Conservation (phyloP, 768 basidiomycete species). For the Dendrothele bispora region DNA sequence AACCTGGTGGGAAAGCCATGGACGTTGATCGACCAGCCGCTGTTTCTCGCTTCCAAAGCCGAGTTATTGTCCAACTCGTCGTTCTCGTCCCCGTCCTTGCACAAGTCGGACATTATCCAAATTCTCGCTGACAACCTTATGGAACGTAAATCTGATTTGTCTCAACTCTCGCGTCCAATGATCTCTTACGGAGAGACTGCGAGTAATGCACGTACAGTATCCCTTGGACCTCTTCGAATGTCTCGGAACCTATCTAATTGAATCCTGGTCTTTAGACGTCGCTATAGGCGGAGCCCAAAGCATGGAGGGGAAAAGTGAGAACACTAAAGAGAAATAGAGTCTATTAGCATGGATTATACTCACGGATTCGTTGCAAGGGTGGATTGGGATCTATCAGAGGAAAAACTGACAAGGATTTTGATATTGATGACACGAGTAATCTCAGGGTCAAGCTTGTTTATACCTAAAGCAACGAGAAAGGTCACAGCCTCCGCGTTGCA, state of each 20-base stretch:
- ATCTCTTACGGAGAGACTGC: conserved; percentile 92
- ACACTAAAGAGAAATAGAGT: conserved; percentile 37
- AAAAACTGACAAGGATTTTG: conserved; percentile 18
- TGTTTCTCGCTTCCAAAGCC: conserved; percentile 61
- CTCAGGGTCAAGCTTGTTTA: conserved; percentile 53
- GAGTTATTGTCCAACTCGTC: conserved; percentile 9
- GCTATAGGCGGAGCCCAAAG: conserved; percentile 36
- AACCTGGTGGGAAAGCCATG: conserved; percentile 75
- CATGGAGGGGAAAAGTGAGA: conserved; percentile 62
- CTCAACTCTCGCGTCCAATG: conserved; percentile 64
- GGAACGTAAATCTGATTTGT: conserved; percentile 65
- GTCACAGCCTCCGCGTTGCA: conserved; percentile 66
- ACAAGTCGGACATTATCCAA: conserved; percentile 43
- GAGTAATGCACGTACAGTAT: conserved; percentile 72
- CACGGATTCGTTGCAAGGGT: conserved; percentile 28
- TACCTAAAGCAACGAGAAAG: conserved; percentile 61
- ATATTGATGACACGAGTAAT: conserved; percentile 44
- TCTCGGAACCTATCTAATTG: conserved; percentile 76
- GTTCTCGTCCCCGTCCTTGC: conserved; percentile 26
- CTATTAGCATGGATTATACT: conserved; percentile 67
- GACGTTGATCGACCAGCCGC: conserved; percentile 64
- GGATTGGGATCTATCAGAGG: too few relatives aligned
- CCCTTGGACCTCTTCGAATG: conserved; percentile 42
- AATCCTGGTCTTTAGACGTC: conserved; percentile 51
- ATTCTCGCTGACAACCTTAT: conserved; percentile 48